Evolutionary conservation across 2,329 filamentous ascomycete genomes (phyloP).

Genomic region (Apiospora arundinis): DNA sequence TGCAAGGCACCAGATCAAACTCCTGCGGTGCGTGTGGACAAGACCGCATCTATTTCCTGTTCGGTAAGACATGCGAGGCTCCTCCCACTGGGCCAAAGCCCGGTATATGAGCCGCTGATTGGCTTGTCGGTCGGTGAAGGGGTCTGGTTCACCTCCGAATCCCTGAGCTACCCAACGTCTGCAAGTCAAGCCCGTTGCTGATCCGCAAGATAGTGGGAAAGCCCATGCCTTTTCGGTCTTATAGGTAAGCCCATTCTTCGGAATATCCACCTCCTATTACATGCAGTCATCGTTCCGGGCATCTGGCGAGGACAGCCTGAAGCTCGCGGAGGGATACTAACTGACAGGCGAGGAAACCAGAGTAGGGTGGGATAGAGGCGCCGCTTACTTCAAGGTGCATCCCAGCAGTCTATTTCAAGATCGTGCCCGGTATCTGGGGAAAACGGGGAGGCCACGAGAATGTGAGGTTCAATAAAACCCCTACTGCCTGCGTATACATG

Average conservation of each 20-base stretch:
- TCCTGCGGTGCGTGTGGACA: neutral
- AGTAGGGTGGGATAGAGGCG: neutral
- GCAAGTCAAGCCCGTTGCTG: neutral
- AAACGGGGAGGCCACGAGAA: neutral
- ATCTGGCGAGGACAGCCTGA: neutral
- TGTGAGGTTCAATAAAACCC: neutral
- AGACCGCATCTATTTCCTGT: neutral
- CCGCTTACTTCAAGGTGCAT: neutral
- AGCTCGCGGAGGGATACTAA: neutral
- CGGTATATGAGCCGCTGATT: neutral
- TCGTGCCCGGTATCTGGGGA: neutral
- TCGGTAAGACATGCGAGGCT: neutral
- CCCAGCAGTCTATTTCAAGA: neutral
- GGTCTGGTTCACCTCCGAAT: constrained; percentile 1
- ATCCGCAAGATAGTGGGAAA: neutral
- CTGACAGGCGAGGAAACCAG: neutral
- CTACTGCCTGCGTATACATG: neutral
- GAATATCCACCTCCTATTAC: neutral
- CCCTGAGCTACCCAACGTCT: neutral
- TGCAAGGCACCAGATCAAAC: constrained; percentile 3
- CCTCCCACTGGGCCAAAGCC: neutral
- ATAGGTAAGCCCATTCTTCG: neutral
- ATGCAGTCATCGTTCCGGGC: neutral
- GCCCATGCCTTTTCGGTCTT: neutral
- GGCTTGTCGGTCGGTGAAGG: constrained; percentile 1